Evolutionary conservation across 2,329 filamentous ascomycete genomes (phyloP), one percentile per base, ranked within the genome.

Genomic region (Sarocladium kiliense): DNA sequence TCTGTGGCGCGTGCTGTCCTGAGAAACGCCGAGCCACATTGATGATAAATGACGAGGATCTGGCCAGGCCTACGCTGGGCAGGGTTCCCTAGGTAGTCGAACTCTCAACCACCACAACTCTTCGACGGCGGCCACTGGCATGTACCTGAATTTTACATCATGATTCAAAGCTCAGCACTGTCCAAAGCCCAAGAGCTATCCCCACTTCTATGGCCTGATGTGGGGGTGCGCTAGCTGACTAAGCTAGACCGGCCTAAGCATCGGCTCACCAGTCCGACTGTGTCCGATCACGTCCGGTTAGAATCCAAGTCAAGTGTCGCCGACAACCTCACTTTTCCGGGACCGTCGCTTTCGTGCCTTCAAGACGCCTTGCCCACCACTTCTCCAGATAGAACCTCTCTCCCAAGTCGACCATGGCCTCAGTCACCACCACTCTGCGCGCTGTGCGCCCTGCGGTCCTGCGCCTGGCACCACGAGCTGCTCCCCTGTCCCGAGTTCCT

Each of bases 341-440:
- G 5, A 6, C 39, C 23, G 4, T 23, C 18, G 6, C 3, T 18
- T 6, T 39, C 18, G 39, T 44, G 12, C 39, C 39, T 7, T 18
- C 7, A 9, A 14, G 18, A 5, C 44, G 16, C 3, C 3, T 27
- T 47, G 25, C 18, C 16, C 10, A 44, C 6, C 41, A 25, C 19
- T 6, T 9, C 41, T 47, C 44, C 9, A 47, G n/a, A 44, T 18
- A 47, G 25, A 53, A 39, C 53, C 18, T 49, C 66, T 18, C 3
- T 18, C 47, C 10, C 26, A 5, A 11, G 18, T 32, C 30, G 16
- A 71, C 66, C 71, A 84, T 84, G 81, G 80, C 82, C 62, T 85
- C 82, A 73, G 79, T 86, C 72, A 77, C 78, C 66, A 77, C 80
- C 64, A 77, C 76, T 67, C 68, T 82, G 60, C 73, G 77, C 70